A percentile compares a stretch with the other conserved stretches of the same genome.
Evolutionary conservation across 192 early-diverging fungal genomes (phyloP).

Genomic region (Dimargaris cristalligena): DNA sequence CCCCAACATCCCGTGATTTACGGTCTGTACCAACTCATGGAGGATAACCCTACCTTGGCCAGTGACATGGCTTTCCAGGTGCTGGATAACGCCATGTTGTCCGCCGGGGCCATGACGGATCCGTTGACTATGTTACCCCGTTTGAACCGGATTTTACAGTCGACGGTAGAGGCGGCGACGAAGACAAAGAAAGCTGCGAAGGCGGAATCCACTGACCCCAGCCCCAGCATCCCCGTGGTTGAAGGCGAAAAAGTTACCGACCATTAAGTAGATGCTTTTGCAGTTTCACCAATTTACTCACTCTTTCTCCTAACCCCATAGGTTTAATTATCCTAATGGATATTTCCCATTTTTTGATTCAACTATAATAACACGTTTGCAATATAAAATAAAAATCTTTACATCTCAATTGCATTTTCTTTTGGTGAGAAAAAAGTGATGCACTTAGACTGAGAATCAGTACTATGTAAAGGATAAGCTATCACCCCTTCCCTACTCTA

Average conservation of each 20-base stretch:
- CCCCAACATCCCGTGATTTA: constrained; percentile 47
- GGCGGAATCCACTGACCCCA: neutral
- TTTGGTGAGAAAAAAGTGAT: too few relatives aligned
- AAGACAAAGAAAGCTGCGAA: neutral
- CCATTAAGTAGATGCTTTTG: neutral
- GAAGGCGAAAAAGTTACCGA: constrained; percentile 10
- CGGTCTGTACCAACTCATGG: constrained; percentile 40
- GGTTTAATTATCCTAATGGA: too few relatives aligned
- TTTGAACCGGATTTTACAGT: constrained; percentile 36
- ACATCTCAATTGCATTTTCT: too few relatives aligned
- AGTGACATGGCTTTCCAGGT: constrained; percentile 52
- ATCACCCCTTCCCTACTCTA: too few relatives aligned
- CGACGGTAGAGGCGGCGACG: neutral
- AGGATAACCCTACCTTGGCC: constrained; percentile 40
- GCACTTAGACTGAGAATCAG: too few relatives aligned
- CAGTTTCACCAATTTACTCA: too few relatives aligned
- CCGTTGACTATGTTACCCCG: constrained; percentile 60
- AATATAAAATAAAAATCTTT: too few relatives aligned
- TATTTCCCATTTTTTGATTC: too few relatives aligned
- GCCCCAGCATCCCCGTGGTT: neutral
- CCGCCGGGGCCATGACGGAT: constrained; percentile 60
- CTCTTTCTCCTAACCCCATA: too few relatives aligned
- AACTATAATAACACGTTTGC: too few relatives aligned
- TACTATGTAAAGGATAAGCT: too few relatives aligned
- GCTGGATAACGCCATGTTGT: constrained; percentile 55